Conservation (phyloP, 164 flowering plant species). For the Magnolia changhungtana region DNA sequence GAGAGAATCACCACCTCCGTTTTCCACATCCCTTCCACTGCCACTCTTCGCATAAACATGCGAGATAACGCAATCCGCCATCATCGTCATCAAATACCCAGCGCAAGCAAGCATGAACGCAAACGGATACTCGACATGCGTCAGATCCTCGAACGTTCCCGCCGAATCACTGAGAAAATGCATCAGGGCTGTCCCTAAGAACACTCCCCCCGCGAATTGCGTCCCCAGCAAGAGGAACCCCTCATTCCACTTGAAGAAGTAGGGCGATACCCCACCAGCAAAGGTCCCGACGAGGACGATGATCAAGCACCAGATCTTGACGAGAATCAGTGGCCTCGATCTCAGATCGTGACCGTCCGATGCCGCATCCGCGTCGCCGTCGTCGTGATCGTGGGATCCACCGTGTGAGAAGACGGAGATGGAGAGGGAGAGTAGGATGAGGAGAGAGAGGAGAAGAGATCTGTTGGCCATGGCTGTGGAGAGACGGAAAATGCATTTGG, state of each 20-base stretch:
- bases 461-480: not conserved
- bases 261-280: constrained; percentile 61
- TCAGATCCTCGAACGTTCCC: constrained; percentile 56
- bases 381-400: constrained; percentile 13
- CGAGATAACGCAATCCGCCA: constrained; percentile 51
- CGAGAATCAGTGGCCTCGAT: constrained; percentile 44
- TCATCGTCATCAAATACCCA: constrained; percentile 69
- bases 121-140: constrained; percentile 49
- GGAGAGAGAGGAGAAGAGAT: constrained; percentile 16
- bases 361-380: not conserved
- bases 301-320: constrained; percentile 57
- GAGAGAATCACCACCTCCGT: not conserved
- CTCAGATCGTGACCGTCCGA: constrained; percentile 25
- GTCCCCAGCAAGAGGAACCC: constrained; percentile 59
- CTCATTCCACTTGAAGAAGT: constrained; percentile 65
- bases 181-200: constrained; percentile 70
- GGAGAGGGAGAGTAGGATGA: constrained; percentile 20
- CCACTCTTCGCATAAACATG: constrained; percentile 23
- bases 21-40: constrained; percentile 4
- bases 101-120: constrained; percentile 67
- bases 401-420: constrained; percentile 24
- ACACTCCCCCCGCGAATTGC: constrained; percentile 81
- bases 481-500: not conserved
- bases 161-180: constrained; percentile 67
- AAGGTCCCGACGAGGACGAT: constrained; percentile 54